phyloP scores from a whole-genome alignment of 192 early-diverging fungal genomes.

The Coemansia sp. region DNA sequence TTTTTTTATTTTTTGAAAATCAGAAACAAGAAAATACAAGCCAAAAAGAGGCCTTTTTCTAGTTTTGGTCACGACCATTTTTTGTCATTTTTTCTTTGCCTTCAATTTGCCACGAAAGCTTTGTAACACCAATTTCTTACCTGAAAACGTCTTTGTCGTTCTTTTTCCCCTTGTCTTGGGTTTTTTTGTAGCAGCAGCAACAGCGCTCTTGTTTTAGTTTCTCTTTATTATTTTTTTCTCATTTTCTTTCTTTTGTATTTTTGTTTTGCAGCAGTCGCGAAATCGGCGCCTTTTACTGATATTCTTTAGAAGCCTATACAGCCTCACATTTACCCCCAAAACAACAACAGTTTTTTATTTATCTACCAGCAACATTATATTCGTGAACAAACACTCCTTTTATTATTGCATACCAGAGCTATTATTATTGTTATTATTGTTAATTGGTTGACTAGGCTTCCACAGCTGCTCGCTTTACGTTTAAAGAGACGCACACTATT shows the following conservation, averaged over 20 bases:
- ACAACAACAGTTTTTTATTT: background rate
- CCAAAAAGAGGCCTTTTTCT: background rate
- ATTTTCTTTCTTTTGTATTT: slow-evolving; percentile 1
- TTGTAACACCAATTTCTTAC: background rate
- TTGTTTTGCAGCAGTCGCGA: background rate
- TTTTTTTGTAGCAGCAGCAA: background rate
- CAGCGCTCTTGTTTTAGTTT: background rate
- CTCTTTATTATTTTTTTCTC: background rate
- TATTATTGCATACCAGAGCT: too few species aligned
- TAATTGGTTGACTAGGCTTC: background rate
- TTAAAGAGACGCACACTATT: background rate
- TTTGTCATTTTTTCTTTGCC: background rate
- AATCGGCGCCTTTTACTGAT: background rate
- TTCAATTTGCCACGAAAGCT: too few species aligned
- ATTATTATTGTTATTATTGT: background rate
- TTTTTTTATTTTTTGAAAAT: background rate
- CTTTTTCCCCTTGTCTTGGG: background rate
- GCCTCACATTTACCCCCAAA: background rate
- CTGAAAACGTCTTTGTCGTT: background rate
- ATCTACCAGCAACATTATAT: background rate
- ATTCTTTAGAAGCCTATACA: background rate
- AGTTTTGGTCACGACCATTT: background rate
- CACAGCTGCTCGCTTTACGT: background rate
- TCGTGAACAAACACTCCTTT: background rate
- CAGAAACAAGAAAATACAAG: background rate